Conservation (phyloP, 179 eudicot genomes). For the Sideroxylon spinosum region DNA sequence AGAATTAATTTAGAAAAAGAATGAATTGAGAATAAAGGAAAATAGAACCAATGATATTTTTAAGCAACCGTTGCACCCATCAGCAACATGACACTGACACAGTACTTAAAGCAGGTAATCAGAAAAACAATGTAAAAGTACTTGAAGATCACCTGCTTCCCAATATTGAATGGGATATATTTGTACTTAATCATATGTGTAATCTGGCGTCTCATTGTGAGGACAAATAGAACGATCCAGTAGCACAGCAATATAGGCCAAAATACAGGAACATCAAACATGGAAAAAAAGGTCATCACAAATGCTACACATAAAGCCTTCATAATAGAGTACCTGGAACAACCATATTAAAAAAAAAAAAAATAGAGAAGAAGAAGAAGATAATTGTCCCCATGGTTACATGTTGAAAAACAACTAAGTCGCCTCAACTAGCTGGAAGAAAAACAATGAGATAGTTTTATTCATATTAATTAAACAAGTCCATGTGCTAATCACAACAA, state of each 20-base stretch:
- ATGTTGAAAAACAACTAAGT: background rate
- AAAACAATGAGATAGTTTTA: background rate
- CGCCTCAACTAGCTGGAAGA: background rate
- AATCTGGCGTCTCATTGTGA: slow-evolving; percentile 72
- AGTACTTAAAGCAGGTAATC: background rate
- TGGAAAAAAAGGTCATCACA: slow-evolving; percentile 58
- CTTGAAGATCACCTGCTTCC: slow-evolving; percentile 54
- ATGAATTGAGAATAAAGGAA: background rate
- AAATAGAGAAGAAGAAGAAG: no score
- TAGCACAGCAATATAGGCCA: slow-evolving; percentile 74
- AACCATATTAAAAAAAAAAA: background rate
- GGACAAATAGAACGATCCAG: slow-evolving; percentile 66
- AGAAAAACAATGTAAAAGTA: background rate
- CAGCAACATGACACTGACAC: background rate
- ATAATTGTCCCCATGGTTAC: background rate
- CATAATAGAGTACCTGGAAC: slow-evolving; percentile 60
- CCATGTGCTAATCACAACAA: background rate
- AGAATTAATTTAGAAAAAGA: no score
- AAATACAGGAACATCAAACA: slow-evolving; percentile 70
- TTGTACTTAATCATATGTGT: slow-evolving; percentile 71
- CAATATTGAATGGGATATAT: slow-evolving; percentile 62
- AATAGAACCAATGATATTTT: no score
- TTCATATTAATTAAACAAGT: background rate
- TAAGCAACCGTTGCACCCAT: no score
- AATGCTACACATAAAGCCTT: slow-evolving; percentile 60